These are phyloP conservation scores for Diplodia seriata DNA, from an alignment of 2,329 filamentous ascomycete species.

Conservation along the genomic window DNA sequence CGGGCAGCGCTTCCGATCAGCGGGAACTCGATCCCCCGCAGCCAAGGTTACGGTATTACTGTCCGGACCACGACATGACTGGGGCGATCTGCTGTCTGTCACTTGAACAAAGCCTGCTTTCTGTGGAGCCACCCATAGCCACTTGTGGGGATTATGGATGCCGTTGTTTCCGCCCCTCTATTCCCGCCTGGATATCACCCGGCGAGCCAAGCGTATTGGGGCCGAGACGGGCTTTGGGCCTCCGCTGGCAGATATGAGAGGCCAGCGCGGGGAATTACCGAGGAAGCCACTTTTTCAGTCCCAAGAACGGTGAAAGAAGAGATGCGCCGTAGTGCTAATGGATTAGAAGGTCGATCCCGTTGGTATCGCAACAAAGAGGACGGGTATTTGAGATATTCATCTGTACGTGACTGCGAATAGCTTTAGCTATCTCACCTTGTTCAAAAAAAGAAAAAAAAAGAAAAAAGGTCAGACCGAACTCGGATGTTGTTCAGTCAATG, in stretches of 20 bases:
- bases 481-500: not conserved
- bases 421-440: no score
- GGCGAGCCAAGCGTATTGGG: not conserved
- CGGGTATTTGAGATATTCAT: no score
- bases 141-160: not conserved
- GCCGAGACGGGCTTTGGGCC: not conserved
- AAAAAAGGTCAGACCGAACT: no score
- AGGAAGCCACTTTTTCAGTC: not conserved
- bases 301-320: not conserved
- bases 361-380: no score
- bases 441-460: no score
- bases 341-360: not conserved
- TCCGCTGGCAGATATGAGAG: not conserved
- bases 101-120: not conserved
- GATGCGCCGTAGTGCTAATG: not conserved
- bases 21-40: not conserved
- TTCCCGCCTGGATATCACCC: constrained; percentile 3
- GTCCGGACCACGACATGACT: not conserved
- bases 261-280: no score
- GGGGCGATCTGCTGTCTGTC: not conserved
- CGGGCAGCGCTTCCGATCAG: not conserved
- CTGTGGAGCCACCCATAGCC: not conserved
- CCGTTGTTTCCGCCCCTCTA: constrained; percentile 11
- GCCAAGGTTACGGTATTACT: not conserved
- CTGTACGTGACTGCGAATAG: no score